Base-by-base conservation (phyloP, 2,329 filamentous ascomycete genomes). In the Cadophora gregata region DNA sequence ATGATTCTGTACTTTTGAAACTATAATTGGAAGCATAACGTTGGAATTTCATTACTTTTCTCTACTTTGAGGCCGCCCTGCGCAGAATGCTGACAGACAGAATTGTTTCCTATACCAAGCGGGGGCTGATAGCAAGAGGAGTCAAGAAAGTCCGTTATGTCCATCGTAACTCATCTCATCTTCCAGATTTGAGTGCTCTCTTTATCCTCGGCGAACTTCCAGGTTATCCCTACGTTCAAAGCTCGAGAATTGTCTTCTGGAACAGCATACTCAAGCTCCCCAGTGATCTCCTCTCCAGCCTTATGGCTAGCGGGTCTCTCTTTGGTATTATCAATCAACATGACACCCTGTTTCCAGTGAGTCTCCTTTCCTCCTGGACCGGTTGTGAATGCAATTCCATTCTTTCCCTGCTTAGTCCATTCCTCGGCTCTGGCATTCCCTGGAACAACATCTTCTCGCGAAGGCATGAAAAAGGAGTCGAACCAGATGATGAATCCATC, bases 401-500 rank as follows among this genome's bases (percentile, higher is more conserved):
- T 83, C 42, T 79, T 86, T 36, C 82, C 81, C 27, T 79, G 74
- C 70, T 86, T 84, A 27, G 78, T 79, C 87, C 90, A 93, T 4
- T 85, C 82, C 64, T 88, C 82, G 0, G 88, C 87, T 60, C 87
- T 86, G n/a, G 82, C 81, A 67, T 84, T 79, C 33, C 83, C 79
- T 9, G 81, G 81, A 56, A 86, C 76, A 31, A 75, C 73, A 59
- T 80, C 78, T 42, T 83, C 80, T 42, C 84, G 81, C 0, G 86
- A 85, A 10, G 89, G 87, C 71, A 91, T 86, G 80, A 97, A 97
- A 82, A 96, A 96, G 27, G 91, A 95, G 78, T 98, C 95, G 77
- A 97, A 97, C 93, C 94, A 97, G 72, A 97, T 86, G 16, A 93
- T 84, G 78, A 93, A 97, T 4, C 93, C 95, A 76, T 97, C 93